Base-by-base conservation (phyloP, 2,329 filamentous ascomycete species). In the Trichoderma harzianum region DNA sequence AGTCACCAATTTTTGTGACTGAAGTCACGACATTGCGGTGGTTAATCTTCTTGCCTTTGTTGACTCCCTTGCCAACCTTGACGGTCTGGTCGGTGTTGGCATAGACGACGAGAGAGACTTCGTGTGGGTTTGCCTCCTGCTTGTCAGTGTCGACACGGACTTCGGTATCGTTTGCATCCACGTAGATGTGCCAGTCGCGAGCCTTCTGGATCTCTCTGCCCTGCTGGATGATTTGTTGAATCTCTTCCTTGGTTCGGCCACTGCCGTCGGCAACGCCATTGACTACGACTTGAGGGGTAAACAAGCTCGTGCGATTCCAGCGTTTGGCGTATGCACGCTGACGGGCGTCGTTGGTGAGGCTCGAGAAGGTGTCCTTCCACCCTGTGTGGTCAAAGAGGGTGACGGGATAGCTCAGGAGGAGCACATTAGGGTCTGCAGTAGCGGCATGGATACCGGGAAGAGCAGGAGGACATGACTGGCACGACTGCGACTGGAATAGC, bases 21-120 rank as follows among this genome's bases (percentile, higher is more conserved):
- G 66, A 69, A 1, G 57, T 60, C 5, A 69, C 66, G 28, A 69
- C 26, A 21, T 69, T 69, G 55, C 66, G 66, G 66, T 69, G 66
- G 36, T 60, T 60, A 24, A 69, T 69, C 66, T 69, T 69, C 66
- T 69, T 69, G 66, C 66, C 66, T 7, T 69, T 69, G 26, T 69
- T 69, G 12, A 61, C n/a, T 7, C 66, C 66, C 36, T 69, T 69
- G 36, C 55, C 28, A 6, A 51, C 36, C 66, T 69, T 69, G 66
- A 69, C 28, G 26, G n/a, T 30, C 36, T 69, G 66, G n/a, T 69
- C 66, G 5, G 18, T 61, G 39, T 39, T 32, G 12, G 66, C 26
- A 3, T 69, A 69, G 55, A 69, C 12, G 28, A 69, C 21, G 28
- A 61, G 57, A 3, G 66, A 51, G 7, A 69, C 55, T 18, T 69